phyloP scores from a whole-genome alignment of 1,284 basidiomycete species.

The Cutaneotrichosporon arboriforme region DNA sequence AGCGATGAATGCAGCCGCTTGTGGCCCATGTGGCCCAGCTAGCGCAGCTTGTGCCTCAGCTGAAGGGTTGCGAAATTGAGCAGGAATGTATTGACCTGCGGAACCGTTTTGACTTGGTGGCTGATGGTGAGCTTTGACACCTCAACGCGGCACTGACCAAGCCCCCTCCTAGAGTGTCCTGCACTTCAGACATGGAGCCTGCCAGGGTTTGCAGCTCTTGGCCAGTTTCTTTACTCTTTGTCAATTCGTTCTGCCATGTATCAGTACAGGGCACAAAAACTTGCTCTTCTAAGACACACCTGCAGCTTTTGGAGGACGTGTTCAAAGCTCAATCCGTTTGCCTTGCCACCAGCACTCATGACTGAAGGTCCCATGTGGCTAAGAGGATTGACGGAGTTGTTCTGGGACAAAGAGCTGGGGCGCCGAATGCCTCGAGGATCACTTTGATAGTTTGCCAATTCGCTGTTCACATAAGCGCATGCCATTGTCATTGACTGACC shows the following conservation, averaged over 20 bases:
- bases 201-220: slow-evolving; percentile 75
- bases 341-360: slow-evolving; percentile 45
- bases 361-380: slow-evolving; percentile 30
- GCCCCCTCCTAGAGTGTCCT: slow-evolving; percentile 82
- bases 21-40: slow-evolving; percentile 41
- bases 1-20: slow-evolving; percentile 51
- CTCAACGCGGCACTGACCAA: slow-evolving; percentile 56
- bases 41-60: slow-evolving; percentile 44
- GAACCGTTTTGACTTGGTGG: slow-evolving; percentile 52
- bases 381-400: slow-evolving; percentile 14
- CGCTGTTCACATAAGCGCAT: slow-evolving; percentile 23
- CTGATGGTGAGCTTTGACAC: slow-evolving; percentile 10
- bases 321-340: slow-evolving; percentile 50
- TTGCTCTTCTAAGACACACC: slow-evolving; percentile 40
- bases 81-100: slow-evolving; percentile 40
- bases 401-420: slow-evolving; percentile 3
- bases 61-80: slow-evolving; percentile 42
- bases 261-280: background rate
- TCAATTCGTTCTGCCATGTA: slow-evolving; percentile 72
- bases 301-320: slow-evolving; percentile 51
- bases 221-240: slow-evolving; percentile 91
- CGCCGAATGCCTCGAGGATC: slow-evolving; percentile 26
- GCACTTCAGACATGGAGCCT: slow-evolving; percentile 81
- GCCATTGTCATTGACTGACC: slow-evolving; percentile 23
- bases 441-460: slow-evolving; percentile 39